Conservation (phyloP, 2,329 filamentous ascomycete species). For the Mycosphaerella sp. region DNA sequence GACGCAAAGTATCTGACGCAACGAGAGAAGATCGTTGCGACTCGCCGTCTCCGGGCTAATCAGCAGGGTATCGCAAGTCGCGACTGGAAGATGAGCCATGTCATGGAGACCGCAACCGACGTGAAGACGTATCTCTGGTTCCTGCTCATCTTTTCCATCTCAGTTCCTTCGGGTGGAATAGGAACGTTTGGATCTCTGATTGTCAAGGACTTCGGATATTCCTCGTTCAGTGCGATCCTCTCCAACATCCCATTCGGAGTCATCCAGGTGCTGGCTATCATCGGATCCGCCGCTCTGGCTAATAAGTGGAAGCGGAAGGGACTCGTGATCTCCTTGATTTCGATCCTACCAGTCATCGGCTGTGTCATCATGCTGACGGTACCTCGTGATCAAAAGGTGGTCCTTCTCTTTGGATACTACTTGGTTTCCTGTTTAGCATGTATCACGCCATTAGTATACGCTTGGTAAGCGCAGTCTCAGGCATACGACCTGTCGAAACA, state of each 20-base stretch:
- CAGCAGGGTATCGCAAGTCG: conserved; percentile 6
- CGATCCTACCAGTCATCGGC: not conserved
- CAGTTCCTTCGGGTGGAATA: conserved; percentile 2
- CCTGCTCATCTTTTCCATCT: conserved; percentile 1
- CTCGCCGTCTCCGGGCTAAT: conserved; percentile 2
- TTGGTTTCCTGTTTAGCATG: not conserved
- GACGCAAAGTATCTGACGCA: conserved; percentile 2
- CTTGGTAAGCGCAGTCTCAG: not conserved
- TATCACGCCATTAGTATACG: conserved; percentile 3
- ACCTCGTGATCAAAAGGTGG: not conserved
- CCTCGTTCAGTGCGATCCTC: conserved; percentile 2
- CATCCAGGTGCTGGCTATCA: not conserved
- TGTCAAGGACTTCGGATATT: conserved; percentile 4
- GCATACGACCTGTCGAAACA: not conserved
- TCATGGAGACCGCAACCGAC: conserved; percentile 1
- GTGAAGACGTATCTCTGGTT: conserved; percentile 6
- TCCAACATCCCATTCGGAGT: conserved; percentile 7
- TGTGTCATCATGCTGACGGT: conserved; percentile 3
- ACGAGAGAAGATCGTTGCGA: conserved; percentile 4
- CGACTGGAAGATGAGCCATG: conserved; percentile 3
- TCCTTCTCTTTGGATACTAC: conserved; percentile 3
- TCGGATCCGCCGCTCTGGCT: not conserved
- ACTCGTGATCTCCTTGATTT: not conserved
- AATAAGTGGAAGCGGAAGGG: conserved; percentile 2
- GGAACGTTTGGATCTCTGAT: conserved; percentile 5